These are phyloP conservation scores for Loxodes magnus DNA, from an alignment of 73 alveolate species.

Conservation along the genomic window DNA sequence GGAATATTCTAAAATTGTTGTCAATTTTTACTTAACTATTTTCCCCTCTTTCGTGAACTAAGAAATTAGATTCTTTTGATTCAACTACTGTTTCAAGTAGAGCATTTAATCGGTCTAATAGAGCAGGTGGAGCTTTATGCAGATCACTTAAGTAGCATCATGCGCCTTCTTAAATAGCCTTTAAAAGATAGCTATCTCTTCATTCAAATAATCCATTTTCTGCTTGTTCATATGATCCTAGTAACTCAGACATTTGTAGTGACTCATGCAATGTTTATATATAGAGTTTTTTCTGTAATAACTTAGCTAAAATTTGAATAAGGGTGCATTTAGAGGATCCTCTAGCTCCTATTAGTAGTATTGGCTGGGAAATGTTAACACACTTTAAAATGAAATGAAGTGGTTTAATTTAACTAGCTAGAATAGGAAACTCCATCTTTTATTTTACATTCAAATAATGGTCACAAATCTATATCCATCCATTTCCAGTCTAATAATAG, in stretches of 20 bases:
- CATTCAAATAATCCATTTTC: conserved; percentile 51
- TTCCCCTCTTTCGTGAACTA: conserved; percentile 49
- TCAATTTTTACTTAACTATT: conserved; percentile 55
- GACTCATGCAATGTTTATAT: conserved; percentile 65
- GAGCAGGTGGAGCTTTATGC: conserved; percentile 78
- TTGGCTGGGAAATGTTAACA: conserved; percentile 22
- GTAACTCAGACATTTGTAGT: conserved; percentile 78
- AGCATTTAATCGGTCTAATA: conserved; percentile 86
- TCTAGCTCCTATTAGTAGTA: conserved; percentile 55
- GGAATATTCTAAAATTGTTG: conserved; percentile 70
- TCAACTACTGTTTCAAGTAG: conserved; percentile 77
- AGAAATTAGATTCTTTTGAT: conserved; percentile 45
- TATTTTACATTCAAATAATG: too few species aligned
- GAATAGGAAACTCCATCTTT: too few species aligned
- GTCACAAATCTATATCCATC: too few species aligned
- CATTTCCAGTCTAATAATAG: too few species aligned
- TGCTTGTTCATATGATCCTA: conserved; percentile 93
- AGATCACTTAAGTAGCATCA: conserved; percentile 81
- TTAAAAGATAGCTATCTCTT: conserved; percentile 79
- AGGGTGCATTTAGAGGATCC: conserved; percentile 55
- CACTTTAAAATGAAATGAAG: background rate
- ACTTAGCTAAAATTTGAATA: conserved; percentile 37
- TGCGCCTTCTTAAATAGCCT: conserved; percentile 76
- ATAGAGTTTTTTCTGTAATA: conserved; percentile 15
- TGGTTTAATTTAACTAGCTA: too few species aligned